phyloP scores from a whole-genome alignment of 345 rosid genomes.

The Ailanthus altissimus region DNA sequence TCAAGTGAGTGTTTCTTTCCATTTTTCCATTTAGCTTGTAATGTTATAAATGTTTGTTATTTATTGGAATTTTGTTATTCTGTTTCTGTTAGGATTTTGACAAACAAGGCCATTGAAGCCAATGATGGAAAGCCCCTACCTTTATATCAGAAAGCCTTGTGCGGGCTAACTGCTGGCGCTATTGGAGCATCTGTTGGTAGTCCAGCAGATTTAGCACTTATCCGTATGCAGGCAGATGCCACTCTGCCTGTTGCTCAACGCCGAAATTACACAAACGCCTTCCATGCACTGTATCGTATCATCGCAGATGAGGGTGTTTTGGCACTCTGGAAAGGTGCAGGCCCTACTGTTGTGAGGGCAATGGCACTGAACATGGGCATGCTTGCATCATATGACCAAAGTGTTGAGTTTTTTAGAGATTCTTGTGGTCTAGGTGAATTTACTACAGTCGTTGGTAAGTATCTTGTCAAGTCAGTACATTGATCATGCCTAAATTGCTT shows the following conservation, averaged over 20 bases:
- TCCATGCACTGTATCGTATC: constrained; percentile 90
- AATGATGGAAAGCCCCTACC: constrained; percentile 98
- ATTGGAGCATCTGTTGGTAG: constrained; percentile 90
- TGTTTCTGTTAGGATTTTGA: constrained; percentile 63
- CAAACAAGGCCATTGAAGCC: constrained; percentile 81
- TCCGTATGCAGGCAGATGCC: constrained; percentile 99
- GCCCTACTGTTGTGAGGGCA: constrained; percentile 98
- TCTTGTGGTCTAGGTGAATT: constrained; percentile 70
- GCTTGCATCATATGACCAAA: constrained; percentile 99
- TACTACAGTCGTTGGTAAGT: constrained; percentile 62
- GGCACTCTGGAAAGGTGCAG: constrained; percentile 99
- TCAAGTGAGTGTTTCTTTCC: constrained; percentile 57
- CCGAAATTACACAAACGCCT: constrained; percentile 86
- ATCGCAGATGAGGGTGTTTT: constrained; percentile 82
- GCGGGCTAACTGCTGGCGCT: constrained; percentile 99
- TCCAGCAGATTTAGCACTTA: constrained; percentile 97
- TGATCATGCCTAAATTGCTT: neutral
- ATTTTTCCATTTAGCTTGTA: neutral
- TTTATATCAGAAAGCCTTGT: constrained; percentile 90
- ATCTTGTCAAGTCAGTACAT: neutral
- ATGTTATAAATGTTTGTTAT: neutral
- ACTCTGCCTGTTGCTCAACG: constrained; percentile 94
- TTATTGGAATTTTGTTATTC: constrained; percentile 7
- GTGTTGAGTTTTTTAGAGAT: constrained; percentile 89
- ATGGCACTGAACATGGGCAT: constrained; percentile 99